Evolutionary conservation across 2,329 filamentous ascomycete species (phyloP), one percentile per base, ranked within the genome.

Genomic region (Calonectria multiphialidica): DNA sequence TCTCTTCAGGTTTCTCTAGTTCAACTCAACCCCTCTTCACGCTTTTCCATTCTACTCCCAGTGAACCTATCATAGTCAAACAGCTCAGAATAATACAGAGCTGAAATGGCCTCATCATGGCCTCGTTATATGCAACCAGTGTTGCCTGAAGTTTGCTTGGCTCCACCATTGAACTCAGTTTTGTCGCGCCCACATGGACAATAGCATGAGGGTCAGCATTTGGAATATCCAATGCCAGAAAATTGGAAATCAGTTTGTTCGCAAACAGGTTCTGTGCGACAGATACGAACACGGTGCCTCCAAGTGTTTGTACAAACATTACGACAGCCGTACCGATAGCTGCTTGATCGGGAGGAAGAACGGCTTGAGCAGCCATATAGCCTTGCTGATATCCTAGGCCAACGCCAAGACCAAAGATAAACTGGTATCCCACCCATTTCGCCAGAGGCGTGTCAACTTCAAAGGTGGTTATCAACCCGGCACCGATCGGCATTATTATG

Each of bases 21-120:
- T 3, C 13, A 16, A 47, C 7, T 63, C 61, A 59, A 8, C 63
- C 37, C 8, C 33, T 18, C 74, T 82, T 82, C 13, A 73, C 55
- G 25, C 63, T 73, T 45, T 68, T 73, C 71, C 71, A 73, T 59
- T 71, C 57, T 10, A 71, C 49, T 8, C 63, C 62, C 5, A 65
- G 7, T 12, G 71, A 68, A 8, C 68, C 67, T 1, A 73, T 2
- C 21, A 70, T 49, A 3, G 21, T 62, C 6, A 71, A 35, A 16
- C 61, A 62, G 47, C 68, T 71, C 45, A 73, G 37, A 6, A 66
- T 33, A 6, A 68, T 45, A 12, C 25, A 66, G 21, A 68, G 53
- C 12, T 42, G 44, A 21, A 72, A 66, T 13, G 65, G 45, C 21
- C 44, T 49, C 33, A 68, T 42, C 25, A 72, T 2, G 1, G 70